Evolutionary conservation across 352 stramenopile genomes (phyloP).

Genomic region (Globisporangium acanthophoron): DNA sequence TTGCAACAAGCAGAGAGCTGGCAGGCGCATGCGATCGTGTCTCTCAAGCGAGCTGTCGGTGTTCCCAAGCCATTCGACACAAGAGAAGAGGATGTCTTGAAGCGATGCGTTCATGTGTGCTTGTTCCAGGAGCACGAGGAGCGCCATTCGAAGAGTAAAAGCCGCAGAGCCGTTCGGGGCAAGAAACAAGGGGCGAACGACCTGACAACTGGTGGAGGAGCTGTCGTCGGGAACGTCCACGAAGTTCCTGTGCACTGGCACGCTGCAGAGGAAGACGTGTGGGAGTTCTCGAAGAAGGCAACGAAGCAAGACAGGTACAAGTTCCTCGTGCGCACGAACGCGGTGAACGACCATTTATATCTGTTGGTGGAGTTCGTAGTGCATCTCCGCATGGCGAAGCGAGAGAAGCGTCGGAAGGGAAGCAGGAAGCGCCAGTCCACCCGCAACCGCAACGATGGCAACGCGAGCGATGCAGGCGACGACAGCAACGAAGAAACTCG

Average conservation of each 20-base stretch:
- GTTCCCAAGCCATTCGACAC: slow-evolving; percentile 76
- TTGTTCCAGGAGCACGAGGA: slow-evolving; percentile 65
- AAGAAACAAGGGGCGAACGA: background rate
- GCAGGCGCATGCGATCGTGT: slow-evolving; percentile 68
- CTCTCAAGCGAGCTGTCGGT: slow-evolving; percentile 58
- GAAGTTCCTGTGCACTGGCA: slow-evolving; percentile 75
- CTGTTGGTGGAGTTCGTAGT: slow-evolving; percentile 76
- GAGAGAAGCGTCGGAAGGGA: slow-evolving; percentile 19
- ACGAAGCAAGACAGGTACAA: slow-evolving; percentile 82
- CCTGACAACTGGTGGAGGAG: slow-evolving; percentile 17
- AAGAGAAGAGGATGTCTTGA: slow-evolving; percentile 68
- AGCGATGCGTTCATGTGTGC: slow-evolving; percentile 75
- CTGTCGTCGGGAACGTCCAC: slow-evolving; percentile 69
- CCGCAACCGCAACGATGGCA: background rate
- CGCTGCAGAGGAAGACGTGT: slow-evolving; percentile 66
- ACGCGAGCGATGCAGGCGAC: slow-evolving; percentile 7
- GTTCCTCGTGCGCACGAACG: slow-evolving; percentile 71
- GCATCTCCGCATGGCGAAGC: slow-evolving; percentile 32
- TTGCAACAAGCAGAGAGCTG: slow-evolving; percentile 46
- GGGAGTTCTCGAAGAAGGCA: slow-evolving; percentile 72
- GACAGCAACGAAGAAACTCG: slow-evolving; percentile 12
- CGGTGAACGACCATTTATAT: slow-evolving; percentile 59
- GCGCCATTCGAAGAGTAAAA: background rate
- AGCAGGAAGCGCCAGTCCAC: slow-evolving; percentile 2
- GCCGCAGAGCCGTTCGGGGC: slow-evolving; percentile 2